Conservation (phyloP, 192 early-diverging fungal genomes). For the Coemansia sp. region DNA sequence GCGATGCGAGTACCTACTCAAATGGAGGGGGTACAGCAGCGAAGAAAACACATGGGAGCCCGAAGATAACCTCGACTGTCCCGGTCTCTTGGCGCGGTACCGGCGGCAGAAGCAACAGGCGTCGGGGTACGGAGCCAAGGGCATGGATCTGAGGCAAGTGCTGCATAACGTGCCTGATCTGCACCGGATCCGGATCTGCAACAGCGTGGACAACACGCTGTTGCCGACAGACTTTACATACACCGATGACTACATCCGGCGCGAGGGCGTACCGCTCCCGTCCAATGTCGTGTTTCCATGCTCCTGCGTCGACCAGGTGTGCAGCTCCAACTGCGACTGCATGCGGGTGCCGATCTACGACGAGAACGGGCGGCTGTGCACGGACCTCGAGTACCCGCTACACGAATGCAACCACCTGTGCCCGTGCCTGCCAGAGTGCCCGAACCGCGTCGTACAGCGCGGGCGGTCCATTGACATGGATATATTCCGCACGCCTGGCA, state of each 20-base stretch:
- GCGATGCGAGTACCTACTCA: slow-evolving; percentile 18
- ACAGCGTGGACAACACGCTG: slow-evolving; percentile 27
- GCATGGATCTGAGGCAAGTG: slow-evolving; percentile 13
- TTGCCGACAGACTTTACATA: slow-evolving; percentile 29
- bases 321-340: slow-evolving; percentile 34
- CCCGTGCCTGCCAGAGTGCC: slow-evolving; percentile 42
- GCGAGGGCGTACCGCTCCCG: slow-evolving; percentile 28
- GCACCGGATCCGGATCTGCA: slow-evolving; percentile 37
- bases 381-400: slow-evolving; percentile 21
- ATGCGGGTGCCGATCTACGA: slow-evolving; percentile 44
- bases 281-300: slow-evolving; percentile 46
- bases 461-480: slow-evolving; percentile 36
- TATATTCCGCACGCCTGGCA: slow-evolving; percentile 26
- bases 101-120: neutral
- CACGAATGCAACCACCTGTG: slow-evolving; percentile 51
- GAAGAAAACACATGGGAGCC: slow-evolving; percentile 50
- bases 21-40: slow-evolving; percentile 34
- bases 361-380: slow-evolving; percentile 35
- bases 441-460: slow-evolving; percentile 50
- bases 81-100: slow-evolving; percentile 13
- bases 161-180: slow-evolving; percentile 12
- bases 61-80: slow-evolving; percentile 28
- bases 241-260: slow-evolving; percentile 36
- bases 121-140: neutral
- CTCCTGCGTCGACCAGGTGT: slow-evolving; percentile 17